Percentiles rank a stretch among this genome's conserved stretches.
These are phyloP conservation scores for Yamadazyma taylorii DNA, from an alignment of 1,139 yeast genomes.

Conservation along the genomic window DNA sequence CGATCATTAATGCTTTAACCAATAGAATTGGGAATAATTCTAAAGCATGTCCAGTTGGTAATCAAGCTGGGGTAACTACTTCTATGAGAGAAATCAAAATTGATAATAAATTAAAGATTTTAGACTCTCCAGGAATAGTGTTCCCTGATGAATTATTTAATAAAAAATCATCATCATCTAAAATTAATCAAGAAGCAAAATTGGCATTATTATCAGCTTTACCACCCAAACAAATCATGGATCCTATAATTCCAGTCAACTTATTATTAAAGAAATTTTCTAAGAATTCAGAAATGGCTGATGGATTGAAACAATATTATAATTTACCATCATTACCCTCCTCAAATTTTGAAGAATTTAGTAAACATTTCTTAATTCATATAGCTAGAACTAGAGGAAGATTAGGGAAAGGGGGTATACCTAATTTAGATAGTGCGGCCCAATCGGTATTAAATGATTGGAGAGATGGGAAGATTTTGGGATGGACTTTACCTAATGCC, in stretches of 20 bases:
- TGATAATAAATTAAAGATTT: constrained; percentile 81
- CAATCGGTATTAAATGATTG: constrained; percentile 84
- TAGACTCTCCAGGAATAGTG: constrained; percentile 97
- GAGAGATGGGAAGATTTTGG: constrained; percentile 93
- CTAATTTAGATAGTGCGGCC: constrained; percentile 86
- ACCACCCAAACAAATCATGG: constrained; percentile 83
- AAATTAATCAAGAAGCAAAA: constrained; percentile 77
- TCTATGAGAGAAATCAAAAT: constrained; percentile 88
- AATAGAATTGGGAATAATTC: constrained; percentile 70
- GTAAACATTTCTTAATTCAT: constrained; percentile 85
- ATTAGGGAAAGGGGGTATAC: constrained; percentile 89
- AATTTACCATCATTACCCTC: constrained; percentile 80
- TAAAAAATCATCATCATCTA: constrained; percentile 48
- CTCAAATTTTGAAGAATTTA: constrained; percentile 61
- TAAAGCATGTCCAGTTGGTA: constrained; percentile 93
- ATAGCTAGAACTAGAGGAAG: constrained; percentile 93
- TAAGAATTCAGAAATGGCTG: constrained; percentile 70
- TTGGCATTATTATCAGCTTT: constrained; percentile 84
- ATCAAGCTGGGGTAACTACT: constrained; percentile 96
- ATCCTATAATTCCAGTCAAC: constrained; percentile 82
- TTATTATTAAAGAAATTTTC: constrained; percentile 74
- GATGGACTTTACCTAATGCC: constrained; percentile 86
- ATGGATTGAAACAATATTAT: constrained; percentile 70
- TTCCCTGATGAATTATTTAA: constrained; percentile 68
- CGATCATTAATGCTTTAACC: constrained; percentile 87